Evolutionary conservation across 2,329 filamentous ascomycete species (phyloP), one percentile per base, ranked within the genome.

Genomic region (Ustilaginoidea virens): DNA sequence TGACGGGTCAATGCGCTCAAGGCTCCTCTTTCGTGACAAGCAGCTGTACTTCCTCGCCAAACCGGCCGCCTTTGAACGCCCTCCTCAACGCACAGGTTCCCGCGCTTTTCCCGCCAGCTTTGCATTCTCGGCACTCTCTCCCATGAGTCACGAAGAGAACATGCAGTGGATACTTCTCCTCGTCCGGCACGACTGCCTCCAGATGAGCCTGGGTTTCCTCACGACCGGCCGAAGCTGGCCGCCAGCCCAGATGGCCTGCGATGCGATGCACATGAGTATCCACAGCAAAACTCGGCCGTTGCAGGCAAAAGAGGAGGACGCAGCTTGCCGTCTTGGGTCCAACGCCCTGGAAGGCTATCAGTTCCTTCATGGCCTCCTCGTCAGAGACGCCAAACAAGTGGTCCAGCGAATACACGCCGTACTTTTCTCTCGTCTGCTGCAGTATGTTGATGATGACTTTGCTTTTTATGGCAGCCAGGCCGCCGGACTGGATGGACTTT

Each of bases 391-490:
- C 35, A 27, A 63, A 60, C 9, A 69, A 46, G 39, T 66, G 59
- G 32, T 69, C 61, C 2, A 69, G 51, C 11, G 58, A 60, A 39
- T 62, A 63, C 2, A 13, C 25, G 4, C 58, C 59, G 41, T 60
- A 47, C 17, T 41, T 39, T 14, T 39, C 46, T 29, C 68, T 59
- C 21, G 74, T 77, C 43, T 81, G 74, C 27, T 65, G 55, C 41
- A 87, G 55, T 30, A 83, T 75, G 20, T 55, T 52, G 38, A 85
- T 69, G 39, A 87, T 80, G 39, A 74, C 70, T 33, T 68, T 74
- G 43, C 72, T 79, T 51, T 87, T 90, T n/a, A 69, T 61, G 20
- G 67, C 66, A 10, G 73, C 75, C 2, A 87, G 57, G 0, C 81
- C 81, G 17, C 80, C 81, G 15, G 62, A 62, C 46, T 72, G 71